Evolutionary conservation across 768 basidiomycete genomes (phyloP).

Genomic region (Collybia sordida): DNA sequence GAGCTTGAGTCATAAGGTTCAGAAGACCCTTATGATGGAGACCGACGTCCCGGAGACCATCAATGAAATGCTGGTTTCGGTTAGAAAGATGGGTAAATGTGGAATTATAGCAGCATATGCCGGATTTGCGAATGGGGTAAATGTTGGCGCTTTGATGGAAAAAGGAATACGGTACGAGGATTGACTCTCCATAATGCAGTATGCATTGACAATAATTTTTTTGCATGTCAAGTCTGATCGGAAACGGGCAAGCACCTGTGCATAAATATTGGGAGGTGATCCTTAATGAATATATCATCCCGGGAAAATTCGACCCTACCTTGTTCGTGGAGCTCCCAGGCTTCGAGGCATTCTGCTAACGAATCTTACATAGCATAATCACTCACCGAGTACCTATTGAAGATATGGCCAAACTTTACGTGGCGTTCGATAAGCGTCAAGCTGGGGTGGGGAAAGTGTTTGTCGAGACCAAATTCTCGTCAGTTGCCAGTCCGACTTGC

Average conservation of each 20-base stretch:
- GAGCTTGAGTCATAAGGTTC: slow-evolving; percentile 59
- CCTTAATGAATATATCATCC: slow-evolving; percentile 59
- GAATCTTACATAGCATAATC: slow-evolving; percentile 35
- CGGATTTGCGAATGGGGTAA: slow-evolving; percentile 66
- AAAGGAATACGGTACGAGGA: slow-evolving; percentile 52
- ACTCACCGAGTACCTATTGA: slow-evolving; percentile 64
- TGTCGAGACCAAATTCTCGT: slow-evolving; percentile 62
- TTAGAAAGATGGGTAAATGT: slow-evolving; percentile 55
- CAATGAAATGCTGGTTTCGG: slow-evolving; percentile 46
- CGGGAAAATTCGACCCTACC: slow-evolving; percentile 64
- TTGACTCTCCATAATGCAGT: background rate
- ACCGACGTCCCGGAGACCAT: slow-evolving; percentile 70
- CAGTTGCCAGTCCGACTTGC: slow-evolving; percentile 44
- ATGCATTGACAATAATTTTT: background rate
- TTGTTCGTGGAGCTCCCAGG: slow-evolving; percentile 37
- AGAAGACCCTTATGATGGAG: slow-evolving; percentile 72
- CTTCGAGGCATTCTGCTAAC: background rate
- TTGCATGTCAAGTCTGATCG: slow-evolving; percentile 45
- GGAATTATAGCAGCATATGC: slow-evolving; percentile 72
- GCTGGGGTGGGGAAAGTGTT: slow-evolving; percentile 71
- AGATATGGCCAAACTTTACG: slow-evolving; percentile 64
- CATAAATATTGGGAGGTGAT: slow-evolving; percentile 76
- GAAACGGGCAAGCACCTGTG: slow-evolving; percentile 75
- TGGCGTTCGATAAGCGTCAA: slow-evolving; percentile 56
- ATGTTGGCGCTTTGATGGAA: slow-evolving; percentile 77